Conservation (phyloP, 495 filamentous ascomycete species). For the Penicilliopsis zonata region DNA sequence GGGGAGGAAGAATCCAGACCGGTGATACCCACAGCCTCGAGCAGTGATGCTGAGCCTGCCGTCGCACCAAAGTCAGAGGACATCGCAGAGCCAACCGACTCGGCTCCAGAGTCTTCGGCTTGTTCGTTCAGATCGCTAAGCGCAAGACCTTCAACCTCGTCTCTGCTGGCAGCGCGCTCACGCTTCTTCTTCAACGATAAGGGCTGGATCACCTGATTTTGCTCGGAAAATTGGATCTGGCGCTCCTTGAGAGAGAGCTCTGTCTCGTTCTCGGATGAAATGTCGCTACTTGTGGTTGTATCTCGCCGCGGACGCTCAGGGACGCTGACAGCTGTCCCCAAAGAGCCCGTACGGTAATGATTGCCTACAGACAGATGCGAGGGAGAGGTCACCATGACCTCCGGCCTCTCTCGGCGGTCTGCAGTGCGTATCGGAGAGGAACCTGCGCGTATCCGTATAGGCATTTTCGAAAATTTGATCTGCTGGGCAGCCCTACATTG, state of each 20-base stretch:
- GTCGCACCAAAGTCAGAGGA: slow-evolving; percentile 61
- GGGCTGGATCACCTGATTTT: slow-evolving; percentile 43
- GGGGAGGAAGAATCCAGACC: slow-evolving; percentile 33
- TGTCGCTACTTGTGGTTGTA: slow-evolving; percentile 83
- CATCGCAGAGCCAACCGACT: slow-evolving; percentile 49
- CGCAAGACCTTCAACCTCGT: slow-evolving; percentile 22
- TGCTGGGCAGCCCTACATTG: slow-evolving; percentile 50
- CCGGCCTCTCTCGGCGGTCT: slow-evolving; percentile 35
- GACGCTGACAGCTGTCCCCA: slow-evolving; percentile 60
- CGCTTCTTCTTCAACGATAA: slow-evolving; percentile 45
- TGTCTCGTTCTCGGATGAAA: slow-evolving; percentile 83
- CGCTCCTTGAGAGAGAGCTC: slow-evolving; percentile 55
- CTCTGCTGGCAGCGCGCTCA: slow-evolving; percentile 44
- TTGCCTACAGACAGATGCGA: slow-evolving; percentile 34
- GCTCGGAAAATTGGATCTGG: slow-evolving; percentile 39
- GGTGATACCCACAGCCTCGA: slow-evolving; percentile 39
- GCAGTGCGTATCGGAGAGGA: slow-evolving; percentile 70
- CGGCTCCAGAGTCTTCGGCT: slow-evolving; percentile 51
- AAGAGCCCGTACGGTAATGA: slow-evolving; percentile 55
- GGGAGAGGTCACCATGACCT: slow-evolving; percentile 44
- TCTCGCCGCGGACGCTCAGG: slow-evolving; percentile 69
- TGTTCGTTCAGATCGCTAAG: slow-evolving; percentile 32
- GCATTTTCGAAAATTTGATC: slow-evolving; percentile 93
- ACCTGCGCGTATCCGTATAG: slow-evolving; percentile 71
- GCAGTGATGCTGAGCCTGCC: slow-evolving; percentile 46